Evolutionary conservation across 2,329 filamentous ascomycete genomes (phyloP).

Genomic region (Neophaeococcomyces aloes): DNA sequence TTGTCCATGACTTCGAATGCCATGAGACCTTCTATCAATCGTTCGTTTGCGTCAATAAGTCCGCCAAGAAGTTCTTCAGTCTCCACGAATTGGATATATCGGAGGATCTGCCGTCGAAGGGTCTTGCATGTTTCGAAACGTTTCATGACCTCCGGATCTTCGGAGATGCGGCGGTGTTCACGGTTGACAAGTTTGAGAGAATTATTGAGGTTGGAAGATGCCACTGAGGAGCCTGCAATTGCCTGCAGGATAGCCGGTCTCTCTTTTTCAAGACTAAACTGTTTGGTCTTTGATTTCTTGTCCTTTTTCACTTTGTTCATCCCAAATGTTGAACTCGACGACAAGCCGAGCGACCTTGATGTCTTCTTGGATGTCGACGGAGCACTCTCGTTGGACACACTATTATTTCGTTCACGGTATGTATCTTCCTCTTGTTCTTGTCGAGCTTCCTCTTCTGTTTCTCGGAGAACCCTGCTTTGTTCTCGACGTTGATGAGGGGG

Average conservation of each 20-base stretch:
- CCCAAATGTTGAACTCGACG: slow-evolving; percentile 18
- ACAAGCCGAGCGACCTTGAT: slow-evolving; percentile 14
- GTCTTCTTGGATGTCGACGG: slow-evolving; percentile 14
- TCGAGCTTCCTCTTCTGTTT: slow-evolving; percentile 61
- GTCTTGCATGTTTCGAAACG: slow-evolving; percentile 80
- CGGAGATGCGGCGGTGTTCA: slow-evolving; percentile 75
- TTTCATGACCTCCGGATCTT: slow-evolving; percentile 63
- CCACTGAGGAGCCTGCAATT: slow-evolving; percentile 83
- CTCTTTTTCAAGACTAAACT: slow-evolving; percentile 77
- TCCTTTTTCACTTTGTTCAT: slow-evolving; percentile 21
- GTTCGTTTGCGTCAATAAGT: slow-evolving; percentile 86
- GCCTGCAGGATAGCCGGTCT: slow-evolving; percentile 75
- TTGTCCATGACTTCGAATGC: slow-evolving; percentile 85
- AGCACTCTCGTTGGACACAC: neutral
- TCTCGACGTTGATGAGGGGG: slow-evolving; percentile 51
- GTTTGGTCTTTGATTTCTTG: slow-evolving; percentile 46
- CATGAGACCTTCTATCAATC: slow-evolving; percentile 87
- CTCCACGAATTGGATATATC: slow-evolving; percentile 87
- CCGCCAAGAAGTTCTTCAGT: slow-evolving; percentile 85
- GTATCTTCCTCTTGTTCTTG: slow-evolving; percentile 45
- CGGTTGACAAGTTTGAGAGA: slow-evolving; percentile 82
- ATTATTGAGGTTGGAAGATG: slow-evolving; percentile 83
- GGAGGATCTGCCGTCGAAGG: slow-evolving; percentile 70
- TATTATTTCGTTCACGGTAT: slow-evolving; percentile 11
- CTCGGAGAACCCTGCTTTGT: slow-evolving; percentile 70